A percentile compares a stretch with the other conserved stretches of the same genome.
phyloP scores from a whole-genome alignment of 2,329 filamentous ascomycete species.

The Penicillium oxalicum region DNA sequence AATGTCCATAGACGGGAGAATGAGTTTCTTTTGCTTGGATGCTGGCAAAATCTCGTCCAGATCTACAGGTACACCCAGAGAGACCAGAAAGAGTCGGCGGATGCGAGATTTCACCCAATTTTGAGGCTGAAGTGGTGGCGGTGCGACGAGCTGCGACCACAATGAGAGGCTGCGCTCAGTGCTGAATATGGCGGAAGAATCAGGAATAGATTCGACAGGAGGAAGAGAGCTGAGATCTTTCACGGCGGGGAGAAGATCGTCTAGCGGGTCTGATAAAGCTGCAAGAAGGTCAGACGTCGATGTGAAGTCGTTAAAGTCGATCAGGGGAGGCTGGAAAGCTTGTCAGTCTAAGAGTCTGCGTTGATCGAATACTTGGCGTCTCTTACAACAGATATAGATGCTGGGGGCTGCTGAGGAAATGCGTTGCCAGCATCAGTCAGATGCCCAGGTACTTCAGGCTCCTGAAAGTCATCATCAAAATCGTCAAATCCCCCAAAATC shows the following conservation, averaged over 20 bases:
- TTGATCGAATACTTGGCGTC: not conserved
- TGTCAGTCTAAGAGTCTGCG: not conserved
- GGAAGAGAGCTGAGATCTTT: constrained; percentile 32
- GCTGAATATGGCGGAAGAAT: constrained; percentile 60
- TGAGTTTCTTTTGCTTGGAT: constrained; percentile 95
- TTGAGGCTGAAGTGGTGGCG: constrained; percentile 86
- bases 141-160: constrained; percentile 93
- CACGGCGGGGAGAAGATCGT: constrained; percentile 41
- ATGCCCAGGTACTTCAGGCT: constrained; percentile 29
- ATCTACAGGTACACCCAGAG: constrained; percentile 90
- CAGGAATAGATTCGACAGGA: constrained; percentile 36
- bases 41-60: constrained; percentile 95
- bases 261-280: constrained; percentile 36
- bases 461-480: constrained; percentile 63
- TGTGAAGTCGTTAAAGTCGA: constrained; percentile 52
- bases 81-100: constrained; percentile 88
- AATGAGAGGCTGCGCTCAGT: constrained; percentile 82
- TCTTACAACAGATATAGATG: constrained; percentile 43
- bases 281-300: constrained; percentile 33
- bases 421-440: constrained; percentile 13
- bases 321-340: constrained; percentile 31
- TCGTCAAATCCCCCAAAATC: constrained; percentile 64
- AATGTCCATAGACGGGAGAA: constrained; percentile 72
- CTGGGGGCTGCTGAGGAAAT: constrained; percentile 25
- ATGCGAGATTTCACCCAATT: constrained; percentile 98